These are phyloP conservation scores for Hirschioporus abietinus DNA, from an alignment of 768 basidiomycete genomes.

Conservation along the genomic window DNA sequence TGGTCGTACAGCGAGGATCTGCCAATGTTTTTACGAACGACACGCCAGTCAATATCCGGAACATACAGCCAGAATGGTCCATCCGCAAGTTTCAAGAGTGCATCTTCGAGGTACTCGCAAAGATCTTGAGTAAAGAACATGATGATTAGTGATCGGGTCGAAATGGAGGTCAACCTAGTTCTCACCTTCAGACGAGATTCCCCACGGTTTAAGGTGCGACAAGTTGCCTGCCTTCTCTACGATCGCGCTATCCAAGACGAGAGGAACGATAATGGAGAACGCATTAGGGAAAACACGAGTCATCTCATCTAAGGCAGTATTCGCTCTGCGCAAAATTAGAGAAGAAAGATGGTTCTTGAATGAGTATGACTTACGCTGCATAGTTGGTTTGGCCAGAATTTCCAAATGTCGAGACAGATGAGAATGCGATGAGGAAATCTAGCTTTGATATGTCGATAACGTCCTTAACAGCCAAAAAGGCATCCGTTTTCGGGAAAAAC, in stretches of 20 bases:
- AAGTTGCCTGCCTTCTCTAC: neutral
- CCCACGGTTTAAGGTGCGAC: neutral
- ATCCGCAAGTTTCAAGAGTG: too few relatives aligned
- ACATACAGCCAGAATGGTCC: too few relatives aligned
- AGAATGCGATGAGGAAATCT: constrained; percentile 32
- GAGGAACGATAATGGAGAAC: constrained; percentile 29
- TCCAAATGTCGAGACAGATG: constrained; percentile 30
- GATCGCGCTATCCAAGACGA: constrained; percentile 22
- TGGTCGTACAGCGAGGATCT: too few relatives aligned
- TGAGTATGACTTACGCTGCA: constrained; percentile 21
- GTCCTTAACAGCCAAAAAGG: constrained; percentile 22
- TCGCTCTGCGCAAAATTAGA: constrained; percentile 21
- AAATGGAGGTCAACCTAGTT: neutral
- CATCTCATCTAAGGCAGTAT: constrained; percentile 26
- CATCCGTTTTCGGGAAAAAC: constrained; percentile 25
- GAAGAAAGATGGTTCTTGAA: neutral
- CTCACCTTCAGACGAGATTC: neutral
- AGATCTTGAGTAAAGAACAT: neutral
- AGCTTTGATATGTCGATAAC: constrained; percentile 22
- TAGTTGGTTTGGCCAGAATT: constrained; percentile 35
- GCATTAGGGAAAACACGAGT: constrained; percentile 23
- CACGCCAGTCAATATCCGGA: too few relatives aligned
- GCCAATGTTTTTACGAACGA: too few relatives aligned
- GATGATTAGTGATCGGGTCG: neutral
- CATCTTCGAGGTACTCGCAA: too few relatives aligned